Conservation (phyloP, 73 alveolate genomes). For the Paramecium sonneborni region DNA sequence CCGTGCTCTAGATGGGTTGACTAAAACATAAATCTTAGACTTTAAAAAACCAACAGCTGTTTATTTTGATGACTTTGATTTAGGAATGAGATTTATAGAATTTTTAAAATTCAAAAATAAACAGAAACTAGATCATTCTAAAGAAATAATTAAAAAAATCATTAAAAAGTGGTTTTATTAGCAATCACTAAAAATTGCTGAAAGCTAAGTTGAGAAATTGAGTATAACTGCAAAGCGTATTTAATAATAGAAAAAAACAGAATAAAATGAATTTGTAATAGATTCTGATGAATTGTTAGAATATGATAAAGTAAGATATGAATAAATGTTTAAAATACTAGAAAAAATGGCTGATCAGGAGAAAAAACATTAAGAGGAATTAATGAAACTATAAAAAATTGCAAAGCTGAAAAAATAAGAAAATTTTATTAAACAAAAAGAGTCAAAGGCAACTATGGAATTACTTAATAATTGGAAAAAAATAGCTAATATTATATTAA, state of each 20-base stretch:
- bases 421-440: background rate
- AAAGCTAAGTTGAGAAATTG: background rate
- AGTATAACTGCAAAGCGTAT: background rate
- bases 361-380: background rate
- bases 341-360: background rate
- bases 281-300: background rate
- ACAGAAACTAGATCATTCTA: background rate
- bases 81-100: background rate
- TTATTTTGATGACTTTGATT: background rate
- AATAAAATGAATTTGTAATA: background rate
- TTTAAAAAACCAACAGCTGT: background rate
- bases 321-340: background rate
- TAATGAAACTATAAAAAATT: background rate
- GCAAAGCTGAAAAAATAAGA: background rate
- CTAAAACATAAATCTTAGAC: background rate
- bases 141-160: background rate
- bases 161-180: background rate
- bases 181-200: background rate
- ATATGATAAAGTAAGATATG: background rate
- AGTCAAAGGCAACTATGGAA: background rate
- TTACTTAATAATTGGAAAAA: background rate
- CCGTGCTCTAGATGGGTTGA: background rate
- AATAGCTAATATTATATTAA: background rate
- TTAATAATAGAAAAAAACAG: background rate
- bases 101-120: background rate